Percentiles rank a stretch among this genome's conserved stretches.
These are phyloP conservation scores for Moringa oleifera DNA, from an alignment of 345 rosid genomes.

Conservation along the genomic window DNA sequence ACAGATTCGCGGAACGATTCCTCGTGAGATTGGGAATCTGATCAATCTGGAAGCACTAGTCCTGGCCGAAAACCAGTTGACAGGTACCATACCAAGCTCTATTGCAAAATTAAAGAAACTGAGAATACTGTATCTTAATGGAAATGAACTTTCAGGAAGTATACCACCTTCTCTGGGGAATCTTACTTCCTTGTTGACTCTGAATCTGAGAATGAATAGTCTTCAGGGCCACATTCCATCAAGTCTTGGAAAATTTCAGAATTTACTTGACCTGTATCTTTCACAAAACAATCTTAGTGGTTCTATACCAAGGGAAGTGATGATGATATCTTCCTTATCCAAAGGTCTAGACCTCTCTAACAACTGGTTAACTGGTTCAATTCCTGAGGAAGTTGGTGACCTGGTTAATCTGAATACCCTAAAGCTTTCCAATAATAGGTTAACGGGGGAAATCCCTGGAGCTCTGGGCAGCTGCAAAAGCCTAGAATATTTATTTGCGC, in stretches of 20 bases:
- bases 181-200: not conserved
- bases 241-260: slow-evolving; percentile 1
- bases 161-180: slow-evolving; percentile 15
- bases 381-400: slow-evolving; percentile 11
- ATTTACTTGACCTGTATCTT: not conserved
- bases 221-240: slow-evolving; percentile 11
- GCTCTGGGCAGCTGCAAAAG: slow-evolving; percentile 15
- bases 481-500: slow-evolving; percentile 6
- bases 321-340: not conserved
- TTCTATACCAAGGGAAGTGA: slow-evolving; percentile 3
- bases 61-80: not conserved
- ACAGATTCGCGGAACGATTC: slow-evolving; percentile 13
- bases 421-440: slow-evolving; percentile 11
- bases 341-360: slow-evolving; percentile 1
- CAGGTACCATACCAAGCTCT: not conserved
- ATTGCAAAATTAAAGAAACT: slow-evolving; percentile 8
- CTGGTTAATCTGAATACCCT: slow-evolving; percentile 16
- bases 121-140: fast-evolving
- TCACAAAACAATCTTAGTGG: slow-evolving; percentile 9
- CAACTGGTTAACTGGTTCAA: slow-evolving; percentile 20
- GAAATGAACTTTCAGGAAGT: not conserved
- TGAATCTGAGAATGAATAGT: not conserved
- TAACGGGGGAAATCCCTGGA: slow-evolving; percentile 23
- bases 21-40: slow-evolving; percentile 10
- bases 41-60: not conserved